phyloP scores from a whole-genome alignment of 23 red algal genomes.

The Cyanidiococcus yangmingshanensis region DNA sequence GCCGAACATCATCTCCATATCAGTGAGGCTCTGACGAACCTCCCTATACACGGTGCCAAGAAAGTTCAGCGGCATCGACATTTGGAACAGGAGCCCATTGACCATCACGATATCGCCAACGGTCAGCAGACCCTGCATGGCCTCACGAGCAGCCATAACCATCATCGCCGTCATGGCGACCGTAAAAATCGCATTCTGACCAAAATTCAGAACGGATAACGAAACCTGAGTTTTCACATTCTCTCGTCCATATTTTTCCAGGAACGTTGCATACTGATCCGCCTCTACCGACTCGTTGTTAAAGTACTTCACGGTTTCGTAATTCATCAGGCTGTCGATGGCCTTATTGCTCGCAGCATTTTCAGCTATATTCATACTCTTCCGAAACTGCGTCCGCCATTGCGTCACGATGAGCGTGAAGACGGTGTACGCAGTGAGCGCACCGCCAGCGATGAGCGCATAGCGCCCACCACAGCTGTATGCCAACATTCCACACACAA shows the following conservation, averaged over 20 bases:
- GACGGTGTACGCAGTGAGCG: conserved; percentile 55
- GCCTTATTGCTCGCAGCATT: conserved; percentile 66
- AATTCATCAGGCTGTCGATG: conserved; percentile 90
- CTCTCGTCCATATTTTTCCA: conserved; percentile 70
- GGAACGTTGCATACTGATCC: conserved; percentile 61
- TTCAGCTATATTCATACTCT: conserved; percentile 93
- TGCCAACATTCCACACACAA: conserved; percentile 75
- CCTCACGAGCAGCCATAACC: conserved; percentile 72
- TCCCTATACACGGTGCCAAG: conserved; percentile 95
- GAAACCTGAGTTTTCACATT: conserved; percentile 80
- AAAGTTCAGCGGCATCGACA: conserved; percentile 95
- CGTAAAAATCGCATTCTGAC: conserved; percentile 94
- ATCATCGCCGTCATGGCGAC: conserved; percentile 80
- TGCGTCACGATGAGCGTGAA: conserved; percentile 85
- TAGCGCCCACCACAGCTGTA: conserved; percentile 47
- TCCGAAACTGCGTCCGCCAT: conserved; percentile 83
- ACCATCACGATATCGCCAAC: conserved; percentile 98
- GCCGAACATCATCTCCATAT: conserved; percentile 93
- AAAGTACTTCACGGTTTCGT: conserved; percentile 97
- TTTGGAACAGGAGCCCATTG: conserved; percentile 86
- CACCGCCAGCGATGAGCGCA: conserved; percentile 44
- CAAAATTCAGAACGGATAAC: conserved; percentile 85
- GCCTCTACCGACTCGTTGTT: conserved; percentile 82
- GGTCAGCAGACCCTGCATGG: conserved; percentile 55
- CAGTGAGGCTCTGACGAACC: conserved; percentile 86